Evolutionary conservation across 1,139 yeast genomes (phyloP).

Genomic region (Debaryomyces coudertii): DNA sequence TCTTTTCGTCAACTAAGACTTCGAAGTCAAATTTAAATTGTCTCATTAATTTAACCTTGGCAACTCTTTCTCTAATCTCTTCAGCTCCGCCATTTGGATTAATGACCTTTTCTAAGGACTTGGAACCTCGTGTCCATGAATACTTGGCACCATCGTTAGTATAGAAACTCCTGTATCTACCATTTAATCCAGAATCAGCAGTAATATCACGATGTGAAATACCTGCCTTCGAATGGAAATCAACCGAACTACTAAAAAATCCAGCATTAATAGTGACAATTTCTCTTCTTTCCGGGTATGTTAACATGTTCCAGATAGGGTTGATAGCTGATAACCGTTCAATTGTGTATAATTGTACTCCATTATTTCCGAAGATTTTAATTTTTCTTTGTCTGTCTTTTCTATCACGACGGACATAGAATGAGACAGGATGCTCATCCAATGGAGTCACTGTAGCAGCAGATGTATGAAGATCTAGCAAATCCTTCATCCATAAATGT

Average conservation of each 20-base stretch:
- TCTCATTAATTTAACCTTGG: slow-evolving; percentile 58
- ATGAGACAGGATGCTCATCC: slow-evolving; percentile 41
- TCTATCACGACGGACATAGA: slow-evolving; percentile 52
- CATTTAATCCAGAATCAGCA: slow-evolving; percentile 38
- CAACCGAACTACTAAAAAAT: slow-evolving; percentile 45
- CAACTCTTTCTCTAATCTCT: slow-evolving; percentile 55
- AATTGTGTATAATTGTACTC: slow-evolving; percentile 49
- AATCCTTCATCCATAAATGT: slow-evolving; percentile 37
- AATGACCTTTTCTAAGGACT: slow-evolving; percentile 52
- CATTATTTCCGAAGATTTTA: slow-evolving; percentile 50
- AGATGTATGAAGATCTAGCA: slow-evolving; percentile 38
- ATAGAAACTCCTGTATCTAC: slow-evolving; percentile 46
- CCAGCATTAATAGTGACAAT: slow-evolving; percentile 58
- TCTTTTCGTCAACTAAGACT: slow-evolving; percentile 50
- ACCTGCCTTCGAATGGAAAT: slow-evolving; percentile 52
- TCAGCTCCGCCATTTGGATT: slow-evolving; percentile 61
- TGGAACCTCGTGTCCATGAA: slow-evolving; percentile 57
- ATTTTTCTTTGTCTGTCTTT: slow-evolving; percentile 43
- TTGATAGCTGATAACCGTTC: slow-evolving; percentile 53
- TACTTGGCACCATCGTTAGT: slow-evolving; percentile 56
- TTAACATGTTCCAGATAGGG: slow-evolving; percentile 56
- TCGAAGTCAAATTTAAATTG: slow-evolving; percentile 64
- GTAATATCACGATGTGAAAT: slow-evolving; percentile 47
- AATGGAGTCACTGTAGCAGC: slow-evolving; percentile 44
- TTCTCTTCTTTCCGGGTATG: slow-evolving; percentile 49